These are phyloP conservation scores for Elsinoe fawcettii DNA, from an alignment of 2,329 filamentous ascomycete species.

Conservation along the genomic window DNA sequence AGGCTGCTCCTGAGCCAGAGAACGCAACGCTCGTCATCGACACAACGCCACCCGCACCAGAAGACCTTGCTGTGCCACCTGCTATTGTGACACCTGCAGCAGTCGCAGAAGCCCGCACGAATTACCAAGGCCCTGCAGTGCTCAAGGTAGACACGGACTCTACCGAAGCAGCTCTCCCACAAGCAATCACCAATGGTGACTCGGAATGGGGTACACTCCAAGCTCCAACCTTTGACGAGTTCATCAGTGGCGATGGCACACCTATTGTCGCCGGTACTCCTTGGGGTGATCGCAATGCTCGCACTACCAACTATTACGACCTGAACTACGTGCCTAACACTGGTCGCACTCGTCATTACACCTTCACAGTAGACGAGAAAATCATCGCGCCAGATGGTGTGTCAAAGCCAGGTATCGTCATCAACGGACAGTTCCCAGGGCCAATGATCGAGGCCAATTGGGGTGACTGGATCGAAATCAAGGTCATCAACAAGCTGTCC, in stretches of 20 bases:
- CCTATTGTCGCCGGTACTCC: constrained; percentile 22
- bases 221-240: constrained; percentile 19
- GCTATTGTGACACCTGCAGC: neutral
- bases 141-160: constrained; percentile 7
- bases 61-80: neutral
- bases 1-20: neutral
- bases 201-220: constrained; percentile 20
- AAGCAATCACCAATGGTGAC: constrained; percentile 16
- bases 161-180: constrained; percentile 7
- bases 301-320: constrained; percentile 28
- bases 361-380: constrained; percentile 26
- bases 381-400: constrained; percentile 31
- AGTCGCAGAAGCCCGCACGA: neutral
- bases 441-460: constrained; percentile 21
- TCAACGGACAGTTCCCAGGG: constrained; percentile 17
- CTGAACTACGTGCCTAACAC: constrained; percentile 25
- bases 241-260: constrained; percentile 19
- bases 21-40: neutral
- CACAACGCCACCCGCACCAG: neutral
- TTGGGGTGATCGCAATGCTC: constrained; percentile 25
- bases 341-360: constrained; percentile 29
- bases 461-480: constrained; percentile 30
- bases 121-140: constrained; percentile 9
- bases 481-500: constrained; percentile 29
- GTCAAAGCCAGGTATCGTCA: constrained; percentile 21